Evolutionary conservation across 192 early-diverging fungal genomes (phyloP).

Genomic region (Coemansia sp.): DNA sequence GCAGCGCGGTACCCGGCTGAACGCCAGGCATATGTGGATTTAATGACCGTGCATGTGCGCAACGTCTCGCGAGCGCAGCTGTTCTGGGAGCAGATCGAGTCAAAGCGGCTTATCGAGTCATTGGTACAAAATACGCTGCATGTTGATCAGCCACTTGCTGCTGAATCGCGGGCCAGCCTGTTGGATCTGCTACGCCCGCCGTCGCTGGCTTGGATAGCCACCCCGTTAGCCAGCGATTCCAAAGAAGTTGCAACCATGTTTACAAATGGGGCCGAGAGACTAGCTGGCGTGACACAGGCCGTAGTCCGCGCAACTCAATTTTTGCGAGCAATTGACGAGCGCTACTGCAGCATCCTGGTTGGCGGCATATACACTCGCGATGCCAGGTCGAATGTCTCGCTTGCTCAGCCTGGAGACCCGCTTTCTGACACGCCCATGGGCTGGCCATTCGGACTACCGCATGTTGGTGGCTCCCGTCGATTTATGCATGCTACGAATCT

Average conservation of each 20-base stretch:
- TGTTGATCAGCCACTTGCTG: constrained; percentile 78
- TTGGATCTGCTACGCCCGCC: constrained; percentile 40
- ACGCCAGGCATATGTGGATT: constrained; percentile 48
- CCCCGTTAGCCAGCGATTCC: background rate
- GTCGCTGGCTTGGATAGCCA: background rate
- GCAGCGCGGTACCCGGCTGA: constrained; percentile 27
- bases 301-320: constrained; percentile 39
- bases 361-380: constrained; percentile 45
- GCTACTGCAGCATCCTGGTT: constrained; percentile 37
- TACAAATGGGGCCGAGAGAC: constrained; percentile 14
- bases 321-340: constrained; percentile 42
- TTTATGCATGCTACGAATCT: constrained; percentile 33
- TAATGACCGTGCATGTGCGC: constrained; percentile 33
- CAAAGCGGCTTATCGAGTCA: constrained; percentile 72
- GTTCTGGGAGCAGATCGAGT: constrained; percentile 57
- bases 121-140: constrained; percentile 79
- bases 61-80: constrained; percentile 30
- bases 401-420: constrained; percentile 43
- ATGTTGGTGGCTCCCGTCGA: constrained; percentile 14
- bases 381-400: constrained; percentile 29
- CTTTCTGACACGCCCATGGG: constrained; percentile 20
- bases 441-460: constrained; percentile 23
- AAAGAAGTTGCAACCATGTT: constrained; percentile 16
- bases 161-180: constrained; percentile 48
- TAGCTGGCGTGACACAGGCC: constrained; percentile 25